Conservation (phyloP, 768 basidiomycete species). For the Suillus occidentalis region DNA sequence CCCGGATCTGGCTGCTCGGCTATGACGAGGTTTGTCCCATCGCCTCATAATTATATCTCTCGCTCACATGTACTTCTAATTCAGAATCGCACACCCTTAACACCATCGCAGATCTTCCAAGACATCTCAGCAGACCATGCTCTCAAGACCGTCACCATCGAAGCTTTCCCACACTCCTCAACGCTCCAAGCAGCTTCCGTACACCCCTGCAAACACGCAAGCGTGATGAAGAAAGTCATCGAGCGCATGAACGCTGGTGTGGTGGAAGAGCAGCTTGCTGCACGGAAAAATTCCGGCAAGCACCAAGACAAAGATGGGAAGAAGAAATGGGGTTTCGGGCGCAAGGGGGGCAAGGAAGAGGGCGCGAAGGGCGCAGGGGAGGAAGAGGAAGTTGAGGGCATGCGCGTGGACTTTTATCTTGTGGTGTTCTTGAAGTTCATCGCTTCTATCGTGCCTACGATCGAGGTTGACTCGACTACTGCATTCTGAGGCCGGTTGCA, state of each 20-base stretch:
- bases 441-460: constrained; percentile 96
- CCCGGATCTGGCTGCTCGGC: constrained; percentile 95
- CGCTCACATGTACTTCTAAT: background rate
- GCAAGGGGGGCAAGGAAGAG: constrained; percentile 63
- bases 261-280: constrained; percentile 76
- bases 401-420: constrained; percentile 97
- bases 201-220: constrained; percentile 98
- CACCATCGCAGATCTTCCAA: constrained; percentile 90
- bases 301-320: constrained; percentile 46
- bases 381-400: constrained; percentile 80
- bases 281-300: constrained; percentile 47
- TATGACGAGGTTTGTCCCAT: constrained; percentile 80
- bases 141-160: constrained; percentile 97
- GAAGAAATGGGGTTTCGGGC: constrained; percentile 86
- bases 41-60: constrained; percentile 5
- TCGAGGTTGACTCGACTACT: constrained; percentile 94
- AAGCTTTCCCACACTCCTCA: constrained; percentile 92
- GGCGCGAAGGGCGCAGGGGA: constrained; percentile 37
- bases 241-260: constrained; percentile 95
- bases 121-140: constrained; percentile 98
- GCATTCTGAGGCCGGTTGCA: constrained; percentile 44
- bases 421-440: constrained; percentile 99
- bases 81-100: constrained; percentile 86
- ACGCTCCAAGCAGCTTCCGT: constrained; percentile 89
- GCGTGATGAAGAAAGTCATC: constrained; percentile 99